Base-by-base conservation (phyloP, 1,139 yeast genomes). In the Candida smagusa region DNA sequence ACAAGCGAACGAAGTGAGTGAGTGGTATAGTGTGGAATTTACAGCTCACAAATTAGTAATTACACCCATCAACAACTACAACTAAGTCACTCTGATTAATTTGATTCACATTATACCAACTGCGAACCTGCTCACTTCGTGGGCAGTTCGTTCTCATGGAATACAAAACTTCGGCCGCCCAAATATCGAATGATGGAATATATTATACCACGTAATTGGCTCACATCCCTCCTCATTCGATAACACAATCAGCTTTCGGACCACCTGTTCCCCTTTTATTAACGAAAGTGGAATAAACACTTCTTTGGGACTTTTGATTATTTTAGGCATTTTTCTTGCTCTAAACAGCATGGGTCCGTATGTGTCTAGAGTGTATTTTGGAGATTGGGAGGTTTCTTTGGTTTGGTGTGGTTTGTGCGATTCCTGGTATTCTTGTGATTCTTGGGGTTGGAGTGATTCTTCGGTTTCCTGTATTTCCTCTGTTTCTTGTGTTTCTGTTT, bases 141-240 rank as follows among this genome's bases (percentile, higher is more conserved):
- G 12, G 6, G 22, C 28, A 31, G 7, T 19, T 35, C 21, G 19
- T 16, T 36, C 9, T 12, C 26, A 11, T 27, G 13, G 38, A 6
- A 31, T 26, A 49, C 78, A 72, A 45, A 73, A 68, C 31, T 62
- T 65, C 3, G 72, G 72, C 39, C 63, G 68, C 0, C 78, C 78
- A 50, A 73, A 73, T 13, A 73, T 58, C 36, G 74, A 65, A 38
- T 72, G 73, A 43, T 66, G 75, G 47, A 74, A 68, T 1, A 73
- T 66, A 42, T 66, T 72, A 38, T 53, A 68, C 79, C 79, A 74
- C 1, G 77, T 73, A 9, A 73, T 65, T n/a, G 63, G 64, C 36
- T 65, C 71, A 53, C 79, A 74, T 29, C 57, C 43, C 8, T 39
- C 34, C n/a, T 41, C 41, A 21, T 26, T 30, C 13, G 43, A 35